Conservation (phyloP, 345 rosid genomes). For the Draba incana region DNA sequence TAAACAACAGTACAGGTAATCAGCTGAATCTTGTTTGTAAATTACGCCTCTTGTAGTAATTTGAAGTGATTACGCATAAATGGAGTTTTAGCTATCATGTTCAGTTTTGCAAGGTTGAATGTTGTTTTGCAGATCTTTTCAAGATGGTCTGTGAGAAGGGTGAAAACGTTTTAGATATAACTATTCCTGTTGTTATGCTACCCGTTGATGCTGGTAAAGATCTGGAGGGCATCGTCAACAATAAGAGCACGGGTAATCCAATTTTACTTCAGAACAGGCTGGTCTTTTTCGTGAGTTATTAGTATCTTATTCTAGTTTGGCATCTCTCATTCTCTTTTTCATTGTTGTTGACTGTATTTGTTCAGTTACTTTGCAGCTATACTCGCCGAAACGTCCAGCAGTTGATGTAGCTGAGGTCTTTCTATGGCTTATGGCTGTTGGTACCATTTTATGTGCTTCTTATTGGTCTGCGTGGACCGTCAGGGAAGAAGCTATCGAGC, state of each 20-base stretch:
- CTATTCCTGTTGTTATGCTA: constrained; percentile 89
- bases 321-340: not conserved
- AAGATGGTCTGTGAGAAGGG: constrained; percentile 92
- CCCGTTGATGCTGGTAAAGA: constrained; percentile 88
- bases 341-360: constrained; percentile 29
- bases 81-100: constrained; percentile 11
- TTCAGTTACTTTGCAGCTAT: constrained; percentile 84
- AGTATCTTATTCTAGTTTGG: constrained; percentile 6
- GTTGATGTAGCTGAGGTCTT: constrained; percentile 98
- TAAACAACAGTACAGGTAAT: constrained; percentile 71
- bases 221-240: constrained; percentile 50
- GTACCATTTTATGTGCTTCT: constrained; percentile 87
- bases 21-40: not conserved
- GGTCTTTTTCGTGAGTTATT: constrained; percentile 1
- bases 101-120: constrained; percentile 15
- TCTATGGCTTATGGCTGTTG: constrained; percentile 98
- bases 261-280: not conserved
- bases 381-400: constrained; percentile 86
- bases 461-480: constrained; percentile 97
- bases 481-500: constrained; percentile 87
- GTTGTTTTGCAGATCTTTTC: constrained; percentile 70
- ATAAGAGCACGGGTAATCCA: constrained; percentile 48
- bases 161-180: constrained; percentile 67
- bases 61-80: not conserved
- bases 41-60: not conserved